A percentile compares a stretch with the other conserved stretches of the same genome.
phyloP scores from a whole-genome alignment of 2,329 filamentous ascomycete genomes.

The Fusarium redolens region DNA sequence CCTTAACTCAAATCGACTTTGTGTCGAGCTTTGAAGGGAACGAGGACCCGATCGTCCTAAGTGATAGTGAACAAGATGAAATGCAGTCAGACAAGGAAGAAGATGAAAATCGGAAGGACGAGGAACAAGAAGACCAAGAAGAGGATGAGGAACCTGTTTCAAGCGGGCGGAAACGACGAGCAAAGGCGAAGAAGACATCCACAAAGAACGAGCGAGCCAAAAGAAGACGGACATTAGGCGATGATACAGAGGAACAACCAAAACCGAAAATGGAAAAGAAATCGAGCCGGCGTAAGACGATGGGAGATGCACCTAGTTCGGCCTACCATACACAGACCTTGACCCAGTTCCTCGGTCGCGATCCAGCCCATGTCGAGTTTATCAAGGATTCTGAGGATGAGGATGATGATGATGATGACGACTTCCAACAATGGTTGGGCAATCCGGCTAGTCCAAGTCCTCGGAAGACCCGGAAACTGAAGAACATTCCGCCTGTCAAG shows the following conservation, averaged over 20 bases:
- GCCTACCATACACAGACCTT: slow-evolving; percentile 57
- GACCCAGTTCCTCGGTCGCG: slow-evolving; percentile 52
- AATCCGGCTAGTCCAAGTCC: slow-evolving; percentile 46
- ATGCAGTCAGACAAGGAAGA: slow-evolving; percentile 34
- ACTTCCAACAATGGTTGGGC: slow-evolving; percentile 51
- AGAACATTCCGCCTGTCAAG: slow-evolving; percentile 16
- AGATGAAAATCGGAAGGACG: slow-evolving; percentile 29
- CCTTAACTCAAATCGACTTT: slow-evolving; percentile 57
- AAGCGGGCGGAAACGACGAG: slow-evolving; percentile 42
- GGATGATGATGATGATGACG: slow-evolving; percentile 40
- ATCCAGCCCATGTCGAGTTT: slow-evolving; percentile 25
- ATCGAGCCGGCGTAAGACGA: slow-evolving; percentile 46
- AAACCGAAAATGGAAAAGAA: slow-evolving; percentile 32
- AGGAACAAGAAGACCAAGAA: slow-evolving; percentile 24
- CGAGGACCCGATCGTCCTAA: slow-evolving; percentile 42
- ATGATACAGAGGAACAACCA: slow-evolving; percentile 35
- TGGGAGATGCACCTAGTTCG: slow-evolving; percentile 48
- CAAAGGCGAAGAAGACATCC: slow-evolving; percentile 18
- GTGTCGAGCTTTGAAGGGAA: slow-evolving; percentile 51
- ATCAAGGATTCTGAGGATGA: slow-evolving; percentile 57
- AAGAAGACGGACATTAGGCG: slow-evolving; percentile 45
- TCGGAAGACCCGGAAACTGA: slow-evolving; percentile 10
- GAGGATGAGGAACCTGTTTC: slow-evolving; percentile 37
- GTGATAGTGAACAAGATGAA: slow-evolving; percentile 45
- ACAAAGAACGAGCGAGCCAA: slow-evolving; percentile 34